Evolutionary conservation across 768 basidiomycete genomes (phyloP).

Genomic region (Tylopilus plumbeoviolaceoides): DNA sequence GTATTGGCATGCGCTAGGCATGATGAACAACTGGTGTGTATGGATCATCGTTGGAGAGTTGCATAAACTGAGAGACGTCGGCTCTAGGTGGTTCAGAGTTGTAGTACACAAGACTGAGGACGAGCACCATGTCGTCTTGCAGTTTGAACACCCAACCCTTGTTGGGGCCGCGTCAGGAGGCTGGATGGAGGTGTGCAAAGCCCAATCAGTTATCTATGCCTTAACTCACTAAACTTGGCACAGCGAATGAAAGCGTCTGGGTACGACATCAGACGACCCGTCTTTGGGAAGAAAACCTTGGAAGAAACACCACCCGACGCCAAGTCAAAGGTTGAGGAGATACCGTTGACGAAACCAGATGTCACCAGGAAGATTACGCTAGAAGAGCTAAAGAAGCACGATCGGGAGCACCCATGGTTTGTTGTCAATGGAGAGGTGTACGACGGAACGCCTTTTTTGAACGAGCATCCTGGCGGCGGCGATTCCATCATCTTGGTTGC

Average conservation of each 20-base stretch:
- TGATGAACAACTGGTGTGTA: constrained; percentile 51
- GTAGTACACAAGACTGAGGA: constrained; percentile 37
- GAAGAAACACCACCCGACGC: not conserved
- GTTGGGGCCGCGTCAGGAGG: constrained; percentile 45
- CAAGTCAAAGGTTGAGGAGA: constrained; percentile 11
- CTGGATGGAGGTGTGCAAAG: constrained; percentile 51
- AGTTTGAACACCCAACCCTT: constrained; percentile 58
- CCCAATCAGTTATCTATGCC: not conserved
- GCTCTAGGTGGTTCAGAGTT: constrained; percentile 52
- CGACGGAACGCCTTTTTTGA: constrained; percentile 46
- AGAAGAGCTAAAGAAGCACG: constrained; percentile 40
- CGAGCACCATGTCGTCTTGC: constrained; percentile 27
- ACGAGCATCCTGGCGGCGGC: constrained; percentile 56
- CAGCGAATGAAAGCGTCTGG: constrained; percentile 45
- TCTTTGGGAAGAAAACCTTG: constrained; percentile 23
- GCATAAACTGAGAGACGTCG: not conserved
- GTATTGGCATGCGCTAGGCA: constrained; percentile 52
- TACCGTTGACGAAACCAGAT: constrained; percentile 44
- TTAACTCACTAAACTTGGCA: not conserved
- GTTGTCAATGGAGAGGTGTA: constrained; percentile 55
- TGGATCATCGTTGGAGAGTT: not conserved
- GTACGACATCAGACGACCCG: constrained; percentile 39
- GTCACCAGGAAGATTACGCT: constrained; percentile 42
- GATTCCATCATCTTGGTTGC: constrained; percentile 53
- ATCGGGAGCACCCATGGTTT: constrained; percentile 43